A percentile compares a stretch with the other conserved stretches of the same genome.
Conservation (phyloP, 139 green algal species). For the Edaphochlamys debaryana region DNA sequence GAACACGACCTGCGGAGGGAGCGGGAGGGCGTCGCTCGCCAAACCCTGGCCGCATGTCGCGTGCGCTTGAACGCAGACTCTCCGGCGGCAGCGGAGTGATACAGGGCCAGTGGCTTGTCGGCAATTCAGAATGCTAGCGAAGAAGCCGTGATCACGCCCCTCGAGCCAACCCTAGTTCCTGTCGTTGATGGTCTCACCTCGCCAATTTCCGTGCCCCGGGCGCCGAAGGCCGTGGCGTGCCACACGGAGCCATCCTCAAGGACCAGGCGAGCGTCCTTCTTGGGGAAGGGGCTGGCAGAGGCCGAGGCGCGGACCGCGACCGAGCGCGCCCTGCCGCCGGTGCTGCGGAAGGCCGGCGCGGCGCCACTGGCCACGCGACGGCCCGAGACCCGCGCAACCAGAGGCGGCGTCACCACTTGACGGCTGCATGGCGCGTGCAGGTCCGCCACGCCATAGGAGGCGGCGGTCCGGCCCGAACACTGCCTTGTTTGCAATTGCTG, state of each 20-base stretch:
- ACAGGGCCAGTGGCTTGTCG: too few relatives aligned
- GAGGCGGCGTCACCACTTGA: background rate
- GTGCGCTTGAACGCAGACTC: too few relatives aligned
- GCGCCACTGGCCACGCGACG: background rate
- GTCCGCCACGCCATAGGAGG: slow-evolving; percentile 19
- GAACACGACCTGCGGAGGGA: slow-evolving; percentile 90
- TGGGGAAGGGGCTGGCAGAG: slow-evolving; percentile 23
- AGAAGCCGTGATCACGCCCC: too few relatives aligned
- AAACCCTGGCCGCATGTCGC: background rate
- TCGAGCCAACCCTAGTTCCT: slow-evolving; percentile 20
- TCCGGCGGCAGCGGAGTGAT: too few relatives aligned
- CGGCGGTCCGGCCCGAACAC: background rate
- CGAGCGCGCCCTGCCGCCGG: slow-evolving; percentile 21
- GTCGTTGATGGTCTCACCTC: slow-evolving; percentile 53
- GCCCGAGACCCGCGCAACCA: background rate
- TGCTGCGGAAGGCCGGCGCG: background rate
- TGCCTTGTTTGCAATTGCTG: background rate
- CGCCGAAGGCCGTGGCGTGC: slow-evolving; percentile 87
- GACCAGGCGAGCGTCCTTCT: slow-evolving; percentile 83
- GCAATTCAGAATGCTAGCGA: too few relatives aligned
- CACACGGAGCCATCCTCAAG: slow-evolving; percentile 96
- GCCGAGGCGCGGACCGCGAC: slow-evolving; percentile 7
- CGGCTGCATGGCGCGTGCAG: slow-evolving; percentile 27
- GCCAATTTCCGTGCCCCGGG: slow-evolving; percentile 81
- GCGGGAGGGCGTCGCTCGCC: background rate